Conservation (phyloP, 2,329 filamentous ascomycete genomes). For the Sclerotiophoma versabilis region DNA sequence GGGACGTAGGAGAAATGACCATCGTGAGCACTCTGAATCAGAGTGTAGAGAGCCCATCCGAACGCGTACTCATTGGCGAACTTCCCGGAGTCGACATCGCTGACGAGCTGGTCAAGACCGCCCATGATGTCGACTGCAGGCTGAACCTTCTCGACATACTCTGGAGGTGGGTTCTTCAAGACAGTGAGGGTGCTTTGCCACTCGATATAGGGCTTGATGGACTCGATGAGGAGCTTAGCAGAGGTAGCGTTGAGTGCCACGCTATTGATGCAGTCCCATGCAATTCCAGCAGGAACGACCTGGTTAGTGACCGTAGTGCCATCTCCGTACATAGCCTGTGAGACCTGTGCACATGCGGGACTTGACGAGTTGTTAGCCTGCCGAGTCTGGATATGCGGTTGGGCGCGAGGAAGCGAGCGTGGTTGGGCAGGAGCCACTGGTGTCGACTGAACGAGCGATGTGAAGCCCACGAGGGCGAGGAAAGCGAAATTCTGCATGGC, state of each 20-base stretch:
- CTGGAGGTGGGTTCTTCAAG: conserved; percentile 54
- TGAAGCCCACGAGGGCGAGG: conserved; percentile 33
- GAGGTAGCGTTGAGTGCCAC: conserved; percentile 55
- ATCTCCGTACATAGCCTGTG: conserved; percentile 37
- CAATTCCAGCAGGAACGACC: conserved; percentile 52
- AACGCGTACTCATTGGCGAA: conserved; percentile 55
- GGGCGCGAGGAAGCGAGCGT: conserved; percentile 19
- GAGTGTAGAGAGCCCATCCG: conserved; percentile 60
- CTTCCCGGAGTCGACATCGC: conserved; percentile 44
- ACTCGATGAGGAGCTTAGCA: conserved; percentile 49
- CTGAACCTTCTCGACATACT: conserved; percentile 57
- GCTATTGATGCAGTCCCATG: conserved; percentile 54
- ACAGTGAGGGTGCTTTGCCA: conserved; percentile 57
- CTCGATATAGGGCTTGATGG: conserved; percentile 53
- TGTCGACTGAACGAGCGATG: conserved; percentile 31
- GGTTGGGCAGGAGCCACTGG: conserved; percentile 29
- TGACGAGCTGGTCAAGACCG: conserved; percentile 50
- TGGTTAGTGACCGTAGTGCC: conserved; percentile 17
- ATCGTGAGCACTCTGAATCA: conserved; percentile 67
- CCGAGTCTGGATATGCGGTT: conserved; percentile 27
- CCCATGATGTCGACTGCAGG: conserved; percentile 53
- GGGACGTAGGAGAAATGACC: conserved; percentile 67
- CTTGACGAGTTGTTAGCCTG: conserved; percentile 34
- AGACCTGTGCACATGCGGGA: conserved; percentile 44
- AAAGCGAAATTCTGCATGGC: conserved; percentile 33